phyloP scores from a whole-genome alignment of 2,329 filamentous ascomycete genomes.

The Orbilia javanica region DNA sequence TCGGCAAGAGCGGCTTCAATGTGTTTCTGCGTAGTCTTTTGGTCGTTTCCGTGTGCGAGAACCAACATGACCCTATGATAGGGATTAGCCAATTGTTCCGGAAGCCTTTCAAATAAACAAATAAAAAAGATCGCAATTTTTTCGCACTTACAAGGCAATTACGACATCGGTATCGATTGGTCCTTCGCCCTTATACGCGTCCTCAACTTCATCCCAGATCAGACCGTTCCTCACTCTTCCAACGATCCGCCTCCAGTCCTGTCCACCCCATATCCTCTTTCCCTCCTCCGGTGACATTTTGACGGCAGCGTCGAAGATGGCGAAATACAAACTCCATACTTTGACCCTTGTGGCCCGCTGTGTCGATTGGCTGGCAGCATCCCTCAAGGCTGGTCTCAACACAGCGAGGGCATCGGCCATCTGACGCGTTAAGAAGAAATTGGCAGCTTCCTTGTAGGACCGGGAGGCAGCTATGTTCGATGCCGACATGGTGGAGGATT shows the following conservation, averaged over 20 bases:
- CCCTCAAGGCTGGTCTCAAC: slow-evolving; percentile 82
- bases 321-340: slow-evolving; percentile 97
- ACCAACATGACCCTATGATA: slow-evolving; percentile 82
- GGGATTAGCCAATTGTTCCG: slow-evolving; percentile 16
- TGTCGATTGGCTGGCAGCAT: slow-evolving; percentile 75
- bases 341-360: slow-evolving; percentile 86
- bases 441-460: slow-evolving; percentile 92
- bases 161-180: slow-evolving; percentile 96
- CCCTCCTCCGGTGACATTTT: slow-evolving; percentile 92
- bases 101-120: neutral
- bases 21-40: slow-evolving; percentile 84
- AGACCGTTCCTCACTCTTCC: slow-evolving; percentile 86
- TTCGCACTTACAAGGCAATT: slow-evolving; percentile 76
- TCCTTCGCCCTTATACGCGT: slow-evolving; percentile 83
- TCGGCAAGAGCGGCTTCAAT: slow-evolving; percentile 90
- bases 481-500: slow-evolving; percentile 47
- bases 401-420: slow-evolving; percentile 89
- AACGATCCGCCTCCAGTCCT: slow-evolving; percentile 85
- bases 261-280: slow-evolving; percentile 85
- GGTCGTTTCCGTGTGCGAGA: slow-evolving; percentile 87
- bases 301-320: slow-evolving; percentile 88
- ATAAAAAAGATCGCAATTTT: neutral
- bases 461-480: slow-evolving; percentile 73
- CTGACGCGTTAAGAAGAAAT: slow-evolving; percentile 92
- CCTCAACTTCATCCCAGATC: slow-evolving; percentile 94